Percentiles rank a stretch among this genome's conserved stretches.
phyloP scores from a whole-genome alignment of 2,329 filamentous ascomycete species.

The Trichoderma lentiforme region DNA sequence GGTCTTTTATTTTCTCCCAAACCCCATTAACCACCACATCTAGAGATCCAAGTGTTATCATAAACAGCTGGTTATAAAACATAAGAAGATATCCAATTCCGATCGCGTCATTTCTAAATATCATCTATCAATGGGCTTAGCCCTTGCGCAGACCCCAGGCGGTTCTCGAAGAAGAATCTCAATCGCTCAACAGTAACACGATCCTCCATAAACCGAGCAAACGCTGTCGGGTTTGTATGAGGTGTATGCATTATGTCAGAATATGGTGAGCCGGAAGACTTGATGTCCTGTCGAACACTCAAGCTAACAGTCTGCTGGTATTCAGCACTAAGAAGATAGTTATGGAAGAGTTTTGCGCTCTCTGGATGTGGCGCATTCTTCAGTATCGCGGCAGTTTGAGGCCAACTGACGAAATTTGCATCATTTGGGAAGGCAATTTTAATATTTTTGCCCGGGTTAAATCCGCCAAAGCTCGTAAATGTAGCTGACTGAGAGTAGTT shows the following conservation, averaged over 20 bases:
- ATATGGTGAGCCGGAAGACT: constrained; percentile 27
- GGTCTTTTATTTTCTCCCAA: no score
- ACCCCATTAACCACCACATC: background rate
- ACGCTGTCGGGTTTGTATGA: constrained; percentile 37
- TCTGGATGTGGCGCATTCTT: constrained; percentile 48
- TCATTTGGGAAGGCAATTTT: constrained; percentile 32
- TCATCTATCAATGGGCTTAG: constrained; percentile 35
- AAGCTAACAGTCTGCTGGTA: constrained; percentile 33
- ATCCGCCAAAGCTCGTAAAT: constrained; percentile 31
- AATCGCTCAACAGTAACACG: constrained; percentile 40
- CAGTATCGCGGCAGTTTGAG: constrained; percentile 47
- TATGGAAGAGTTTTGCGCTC: constrained; percentile 48
- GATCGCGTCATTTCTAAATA: constrained; percentile 18
- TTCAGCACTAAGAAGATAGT: constrained; percentile 43
- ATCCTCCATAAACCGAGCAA: constrained; percentile 42
- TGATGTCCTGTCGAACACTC: constrained; percentile 37
- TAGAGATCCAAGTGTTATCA: background rate
- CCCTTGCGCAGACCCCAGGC: constrained; percentile 42
- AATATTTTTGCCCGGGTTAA: constrained; percentile 21
- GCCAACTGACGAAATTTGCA: constrained; percentile 46
- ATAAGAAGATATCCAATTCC: background rate
- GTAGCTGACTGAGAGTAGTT: constrained; percentile 33
- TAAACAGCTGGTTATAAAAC: background rate
- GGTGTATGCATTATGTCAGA: constrained; percentile 26
- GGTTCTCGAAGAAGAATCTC: constrained; percentile 41